Base-by-base conservation (phyloP, 441 rosid species). In the Geranium incanum region DNA sequence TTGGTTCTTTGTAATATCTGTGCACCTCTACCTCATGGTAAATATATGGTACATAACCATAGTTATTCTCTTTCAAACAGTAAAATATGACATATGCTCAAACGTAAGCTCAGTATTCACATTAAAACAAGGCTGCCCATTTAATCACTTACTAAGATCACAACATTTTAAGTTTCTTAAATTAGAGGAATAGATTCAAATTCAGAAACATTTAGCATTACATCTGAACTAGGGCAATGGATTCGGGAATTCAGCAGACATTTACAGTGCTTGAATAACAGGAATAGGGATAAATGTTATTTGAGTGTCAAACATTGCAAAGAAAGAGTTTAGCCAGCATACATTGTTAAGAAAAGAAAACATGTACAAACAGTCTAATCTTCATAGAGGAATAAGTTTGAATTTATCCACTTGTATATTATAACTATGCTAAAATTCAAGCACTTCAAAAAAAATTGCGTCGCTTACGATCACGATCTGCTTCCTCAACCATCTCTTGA, bases 401-500 rank as follows among this genome's bases (percentile, higher is more conserved):
- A 18, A 18, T 59, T 16, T 59, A 59, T 59, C 64, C 18, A 33
- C 28, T 60, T 19, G 65, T 33, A 60, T 15, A 38, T 23, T 7
- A 15, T 9, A 67, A 38, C 8, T 38, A 37, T 11, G 50, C 5
- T 36, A 67, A 15, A 65, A n/a, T 38, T 12, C 16, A 33, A n/a
- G 50, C 19, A 67, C 6, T 37, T 37, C 11, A 19, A 6, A 18
- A 60, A 18, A 18, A 60, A 18, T 23, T 59, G 19, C 18, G 19
- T 1, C 23, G 76, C 94, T 84, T 86, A 92, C 97, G 84, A 81
- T 92, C 90, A 50, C 83, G 81, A 76, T 95, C 97, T 16, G 99
- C 99, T 84, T 87, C 97, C 71, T 86, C 87, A 38, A 92, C 84
- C 99, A 95, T 95, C 80, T 95, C 99, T 18, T 78, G 73, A 23